A percentile compares a stretch with the other conserved stretches of the same genome.
phyloP scores from a whole-genome alignment of 352 stramenopile genomes.

The Phytopythium chamaehyphon region DNA sequence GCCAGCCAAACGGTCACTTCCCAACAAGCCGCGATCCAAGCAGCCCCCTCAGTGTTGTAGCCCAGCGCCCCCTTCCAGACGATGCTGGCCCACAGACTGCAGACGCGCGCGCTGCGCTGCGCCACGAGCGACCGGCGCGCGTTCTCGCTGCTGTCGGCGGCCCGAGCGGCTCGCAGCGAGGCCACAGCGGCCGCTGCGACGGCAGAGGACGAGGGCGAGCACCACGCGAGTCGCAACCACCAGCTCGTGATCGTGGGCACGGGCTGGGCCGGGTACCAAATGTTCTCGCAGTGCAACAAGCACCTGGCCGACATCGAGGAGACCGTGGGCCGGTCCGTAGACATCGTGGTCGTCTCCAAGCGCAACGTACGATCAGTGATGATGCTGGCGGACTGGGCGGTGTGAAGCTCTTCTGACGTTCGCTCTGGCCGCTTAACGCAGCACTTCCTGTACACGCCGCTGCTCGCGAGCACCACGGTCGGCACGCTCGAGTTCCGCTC shows the following conservation, averaged over 20 bases:
- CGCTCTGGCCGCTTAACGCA: conserved; percentile 12
- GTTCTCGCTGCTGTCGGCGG: not conserved
- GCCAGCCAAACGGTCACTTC: too few species aligned
- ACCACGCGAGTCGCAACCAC: conserved; percentile 24
- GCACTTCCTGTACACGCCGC: conserved; percentile 98
- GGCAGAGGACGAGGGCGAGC: not conserved
- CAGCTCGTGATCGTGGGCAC: conserved; percentile 76
- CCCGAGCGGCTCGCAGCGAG: not conserved
- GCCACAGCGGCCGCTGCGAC: not conserved
- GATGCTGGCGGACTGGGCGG: not conserved
- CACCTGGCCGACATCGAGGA: conserved; percentile 65
- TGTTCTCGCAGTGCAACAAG: conserved; percentile 76
- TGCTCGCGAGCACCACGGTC: conserved; percentile 94
- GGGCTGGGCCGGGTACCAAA: conserved; percentile 74
- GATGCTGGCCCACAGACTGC: not conserved
- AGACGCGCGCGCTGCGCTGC: not conserved
- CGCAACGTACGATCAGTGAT: conserved; percentile 77
- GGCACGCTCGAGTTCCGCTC: conserved; percentile 96
- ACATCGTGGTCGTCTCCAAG: conserved; percentile 77
- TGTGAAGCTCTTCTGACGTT: not conserved
- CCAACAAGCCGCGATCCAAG: too few species aligned
- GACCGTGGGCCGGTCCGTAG: conserved; percentile 44
- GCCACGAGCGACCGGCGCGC: not conserved
- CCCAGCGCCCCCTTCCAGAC: not conserved
- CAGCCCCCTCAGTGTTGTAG: too few species aligned